Base-by-base conservation (phyloP, 495 filamentous ascomycete species). In the Aspergillus saccharolyticus region DNA sequence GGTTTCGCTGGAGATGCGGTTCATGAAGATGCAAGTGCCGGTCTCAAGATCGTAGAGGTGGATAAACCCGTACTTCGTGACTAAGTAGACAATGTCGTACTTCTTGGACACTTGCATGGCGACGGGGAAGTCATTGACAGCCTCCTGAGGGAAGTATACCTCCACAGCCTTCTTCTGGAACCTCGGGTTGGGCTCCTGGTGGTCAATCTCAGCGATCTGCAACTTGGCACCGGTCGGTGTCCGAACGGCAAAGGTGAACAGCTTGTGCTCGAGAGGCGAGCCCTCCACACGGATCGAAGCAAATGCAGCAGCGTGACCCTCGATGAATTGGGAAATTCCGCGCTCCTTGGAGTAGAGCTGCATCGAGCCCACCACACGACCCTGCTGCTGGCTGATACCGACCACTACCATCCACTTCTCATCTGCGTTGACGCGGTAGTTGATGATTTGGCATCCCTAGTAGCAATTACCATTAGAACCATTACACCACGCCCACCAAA, bases 41-140 rank as follows among this genome's bases (percentile, higher is more conserved):
- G 89, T 93, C 76, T 97, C 94, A 45, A 99, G 83, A 65, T 99
- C 94, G 72, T 97, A 97, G 10, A 99, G 83, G 72, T 99, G 94
- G 62, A 99, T 97, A 75, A 97, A 99, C 44, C 94, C 94, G 68
- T 97, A 99, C 70, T 99, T 99, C 17, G 94, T 99, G 54, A 97
- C 90, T 42, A 99, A 83, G 71, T 97, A 97, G 56, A 97, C 89
- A 66, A 99, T 80, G 64, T 90, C 91, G 77, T 97, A 99, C 71
- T 89, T 92, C 64, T 87, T 84, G 15, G 94, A 97, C 17, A 99
- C 85, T 74, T 99, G 94, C 82, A 99, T 94, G 8, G 95, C 94
- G 53, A 99, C 95, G 2, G 95, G 94, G 78, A 99, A 99, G 70
- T 99, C 94, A 64, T 91, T 97, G 54, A 83, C 85, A 1, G 93